A percentile compares a stretch with the other conserved stretches of the same genome.
Evolutionary conservation across 352 stramenopile genomes (phyloP).

Genomic region (Phytophthora palmivora): DNA sequence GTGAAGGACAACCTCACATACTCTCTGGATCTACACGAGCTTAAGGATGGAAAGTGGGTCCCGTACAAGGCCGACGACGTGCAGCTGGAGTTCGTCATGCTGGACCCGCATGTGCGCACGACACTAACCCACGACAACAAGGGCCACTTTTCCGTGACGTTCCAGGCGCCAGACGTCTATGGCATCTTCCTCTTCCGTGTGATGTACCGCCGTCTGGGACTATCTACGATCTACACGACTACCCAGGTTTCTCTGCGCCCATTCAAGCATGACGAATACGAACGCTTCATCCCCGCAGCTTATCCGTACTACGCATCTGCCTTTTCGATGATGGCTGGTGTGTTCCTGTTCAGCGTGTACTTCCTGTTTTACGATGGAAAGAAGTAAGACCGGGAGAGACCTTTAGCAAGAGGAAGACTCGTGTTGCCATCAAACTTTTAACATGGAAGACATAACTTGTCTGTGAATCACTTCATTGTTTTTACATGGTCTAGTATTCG

Average conservation of each 20-base stretch:
- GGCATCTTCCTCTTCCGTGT: constrained; percentile 95
- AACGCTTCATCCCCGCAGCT: constrained; percentile 93
- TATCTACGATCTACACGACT: constrained; percentile 88
- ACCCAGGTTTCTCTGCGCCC: constrained; percentile 93
- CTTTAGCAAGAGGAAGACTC: not conserved
- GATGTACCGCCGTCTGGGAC: constrained; percentile 89
- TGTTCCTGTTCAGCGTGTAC: constrained; percentile 91
- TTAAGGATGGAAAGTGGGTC: constrained; percentile 77
- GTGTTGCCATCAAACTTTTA: not conserved
- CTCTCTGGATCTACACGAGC: constrained; percentile 91
- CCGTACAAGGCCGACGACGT: constrained; percentile 85
- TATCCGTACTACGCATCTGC: constrained; percentile 94
- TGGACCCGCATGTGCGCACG: constrained; percentile 93
- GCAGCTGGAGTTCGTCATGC: constrained; percentile 96
- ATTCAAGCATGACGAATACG: constrained; percentile 97
- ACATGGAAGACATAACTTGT: not conserved
- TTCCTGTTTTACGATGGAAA: constrained; percentile 91
- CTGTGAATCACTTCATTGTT: not conserved
- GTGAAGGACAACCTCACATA: constrained; percentile 95
- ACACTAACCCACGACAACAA: constrained; percentile 78
- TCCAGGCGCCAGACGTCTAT: constrained; percentile 92
- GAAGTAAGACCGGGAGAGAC: constrained; percentile 23
- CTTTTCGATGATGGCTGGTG: constrained; percentile 92
- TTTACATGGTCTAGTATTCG: not conserved
- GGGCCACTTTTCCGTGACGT: constrained; percentile 85